These are phyloP conservation scores for Plasmodium blacklocki DNA, from an alignment of 169 alveolate genomes.

Conservation along the genomic window DNA sequence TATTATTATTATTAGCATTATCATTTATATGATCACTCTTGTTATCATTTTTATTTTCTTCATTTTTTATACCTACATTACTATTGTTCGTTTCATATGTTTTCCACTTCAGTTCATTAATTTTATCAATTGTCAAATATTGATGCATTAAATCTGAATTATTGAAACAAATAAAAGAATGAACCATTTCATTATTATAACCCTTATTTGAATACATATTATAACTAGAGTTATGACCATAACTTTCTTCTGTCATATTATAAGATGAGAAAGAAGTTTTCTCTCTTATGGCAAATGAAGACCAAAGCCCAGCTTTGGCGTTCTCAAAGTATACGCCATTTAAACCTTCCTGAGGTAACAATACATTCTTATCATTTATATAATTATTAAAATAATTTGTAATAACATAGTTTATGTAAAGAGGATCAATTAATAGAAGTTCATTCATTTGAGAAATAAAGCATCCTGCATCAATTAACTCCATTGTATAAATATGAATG, in stretches of 20 bases:
- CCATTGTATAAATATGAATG: neutral
- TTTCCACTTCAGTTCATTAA: constrained; percentile 68
- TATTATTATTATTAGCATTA: neutral
- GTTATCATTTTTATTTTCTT: neutral
- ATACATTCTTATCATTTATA: constrained; percentile 49
- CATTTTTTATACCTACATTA: constrained; percentile 10
- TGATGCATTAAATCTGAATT: constrained; percentile 64
- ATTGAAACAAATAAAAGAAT: constrained; percentile 56
- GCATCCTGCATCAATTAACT: constrained; percentile 72
- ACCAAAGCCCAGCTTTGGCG: constrained; percentile 73
- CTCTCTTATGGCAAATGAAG: constrained; percentile 74
- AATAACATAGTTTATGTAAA: constrained; percentile 54
- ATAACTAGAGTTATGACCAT: neutral
- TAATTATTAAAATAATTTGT: constrained; percentile 54
- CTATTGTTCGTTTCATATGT: constrained; percentile 76
- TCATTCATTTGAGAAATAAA: constrained; percentile 76
- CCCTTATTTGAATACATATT: constrained; percentile 12
- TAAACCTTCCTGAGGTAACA: constrained; percentile 48
- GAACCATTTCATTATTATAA: constrained; percentile 42
- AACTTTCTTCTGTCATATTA: constrained; percentile 7
- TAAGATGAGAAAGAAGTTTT: neutral
- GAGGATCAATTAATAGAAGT: constrained; percentile 66
- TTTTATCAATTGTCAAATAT: constrained; percentile 51
- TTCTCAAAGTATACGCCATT: constrained; percentile 63
- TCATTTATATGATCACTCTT: neutral